These are phyloP conservation scores for Graphium sp. DNA, from an alignment of 2,329 filamentous ascomycete genomes.

Conservation along the genomic window DNA sequence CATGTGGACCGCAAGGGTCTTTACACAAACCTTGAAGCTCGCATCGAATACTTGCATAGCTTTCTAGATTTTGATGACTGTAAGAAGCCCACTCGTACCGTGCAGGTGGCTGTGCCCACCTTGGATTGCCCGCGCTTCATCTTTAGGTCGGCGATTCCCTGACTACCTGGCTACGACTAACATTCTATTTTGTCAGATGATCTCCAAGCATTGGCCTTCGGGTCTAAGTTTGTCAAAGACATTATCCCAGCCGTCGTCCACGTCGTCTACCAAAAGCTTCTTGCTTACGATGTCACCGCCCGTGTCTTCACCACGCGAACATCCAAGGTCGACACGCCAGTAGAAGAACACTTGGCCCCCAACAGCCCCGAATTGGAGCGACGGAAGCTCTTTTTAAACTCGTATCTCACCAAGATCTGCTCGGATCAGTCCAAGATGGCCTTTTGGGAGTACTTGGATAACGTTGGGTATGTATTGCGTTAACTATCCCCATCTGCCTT, in stretches of 20 bases:
- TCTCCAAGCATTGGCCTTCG: constrained; percentile 51
- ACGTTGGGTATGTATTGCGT: constrained; percentile 45
- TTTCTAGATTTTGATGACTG: constrained; percentile 61
- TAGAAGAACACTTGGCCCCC: constrained; percentile 46
- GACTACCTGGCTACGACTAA: neutral
- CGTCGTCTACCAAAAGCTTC: constrained; percentile 68
- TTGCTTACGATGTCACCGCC: constrained; percentile 70
- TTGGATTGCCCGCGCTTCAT: neutral
- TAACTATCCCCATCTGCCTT: neutral
- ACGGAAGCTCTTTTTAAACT: constrained; percentile 63
- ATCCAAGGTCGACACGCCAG: constrained; percentile 48
- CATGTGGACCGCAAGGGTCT: constrained; percentile 56
- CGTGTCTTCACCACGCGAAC: constrained; percentile 51
- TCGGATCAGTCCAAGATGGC: constrained; percentile 59
- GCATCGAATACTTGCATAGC: constrained; percentile 57
- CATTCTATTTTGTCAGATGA: constrained; percentile 35
- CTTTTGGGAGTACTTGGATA: constrained; percentile 73
- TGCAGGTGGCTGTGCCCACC: too few relatives aligned
- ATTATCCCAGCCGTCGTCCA: constrained; percentile 72
- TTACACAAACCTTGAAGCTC: constrained; percentile 52
- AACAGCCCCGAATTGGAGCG: constrained; percentile 59
- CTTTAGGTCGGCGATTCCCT: neutral
- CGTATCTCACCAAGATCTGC: constrained; percentile 59
- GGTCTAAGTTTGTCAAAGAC: constrained; percentile 64
- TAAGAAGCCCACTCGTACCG: constrained; percentile 21